Base-by-base conservation (phyloP, 2,329 filamentous ascomycete genomes). In the Sclerotinia trifoliorum region DNA sequence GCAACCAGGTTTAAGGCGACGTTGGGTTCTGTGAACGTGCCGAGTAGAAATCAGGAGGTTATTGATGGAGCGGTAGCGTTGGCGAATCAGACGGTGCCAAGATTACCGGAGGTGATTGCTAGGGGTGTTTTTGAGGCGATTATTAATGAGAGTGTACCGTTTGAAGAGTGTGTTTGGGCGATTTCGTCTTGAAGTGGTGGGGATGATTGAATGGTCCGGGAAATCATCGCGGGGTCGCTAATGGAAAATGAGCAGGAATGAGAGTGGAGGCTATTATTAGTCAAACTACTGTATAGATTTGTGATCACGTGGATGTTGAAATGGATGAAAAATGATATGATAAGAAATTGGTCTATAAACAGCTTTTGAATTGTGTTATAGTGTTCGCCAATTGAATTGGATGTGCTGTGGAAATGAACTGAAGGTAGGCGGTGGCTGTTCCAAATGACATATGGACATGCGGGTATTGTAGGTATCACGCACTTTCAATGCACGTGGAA, bases 1-100 rank as follows among this genome's bases (percentile, higher is more conserved):
- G 71, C 71, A 7, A 72, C 70, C 13, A 68, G 71, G n/a, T 73
- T 72, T 26, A 71, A 72, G 51, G 62, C 7, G 4, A 73, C 68
- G 0, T 19, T 71, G 2, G 66, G 54, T 44, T 29, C 35, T 0
- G 68, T 72, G 32, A 64, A 71, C 66, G 70, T 72, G 8, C 71
- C 71, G 26, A 39, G 54, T 10, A 55, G 70, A 60, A 51, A 72
- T 60, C 39, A 32, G 2, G 52, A 65, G 15, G 70, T 72, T 39
- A 67, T 72, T 48, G 68, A 70, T 15, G 64, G 42, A 1, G 70
- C 71, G 15, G 68, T 70, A 15, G 68, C 63, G 35, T 58, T 48
- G 13, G 68, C 71, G 1, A 69, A 67, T 58, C 56, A 32, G 7
- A 71, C 66, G 5, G 62, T 35, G 3, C 68, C 68, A 5, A 60